Evolutionary conservation across 106 monocot species (phyloP), one percentile per base, ranked within the genome.

Genomic region (Phalaenopsis equestris): DNA sequence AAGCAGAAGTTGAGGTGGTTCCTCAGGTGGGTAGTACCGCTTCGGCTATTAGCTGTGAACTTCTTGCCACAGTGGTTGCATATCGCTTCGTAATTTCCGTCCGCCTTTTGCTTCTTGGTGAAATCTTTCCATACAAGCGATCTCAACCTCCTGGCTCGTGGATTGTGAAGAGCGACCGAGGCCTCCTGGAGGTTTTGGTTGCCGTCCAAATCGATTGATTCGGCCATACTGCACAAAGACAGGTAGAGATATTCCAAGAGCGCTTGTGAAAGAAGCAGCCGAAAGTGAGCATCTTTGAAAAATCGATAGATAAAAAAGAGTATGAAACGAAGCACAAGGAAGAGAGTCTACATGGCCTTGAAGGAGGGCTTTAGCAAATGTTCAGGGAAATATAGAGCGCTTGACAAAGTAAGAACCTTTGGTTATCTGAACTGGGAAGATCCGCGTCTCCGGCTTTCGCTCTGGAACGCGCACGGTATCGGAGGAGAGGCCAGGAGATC

Each of bases 71-170:
- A 94, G 74, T 94, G 91, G 55, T 94, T 91, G 80, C 94, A 94
- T 3, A 86, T 84, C 17, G 94, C 94, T 55, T 90, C 89, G 77
- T 80, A 89, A 67, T 78, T 84, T 0, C 94, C 94, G 43, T 94
- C 94, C 9, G 83, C 76, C 81, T 78, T 84, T 15, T 86, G 84
- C 81, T 91, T 87, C 72, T 94, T 94, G 0, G 91, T 89, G 81
- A 94, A 94, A 74, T 94, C 91, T 17, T 94, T 91, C 94, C 94
- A 94, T 23, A 94, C 94, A 14, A 87, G 75, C 18, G 94, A 94
- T 46, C 94, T 80, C 78, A 91, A 37, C 17, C 78, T 73, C 78
- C 83, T 39, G 30, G 58, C 78, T 45, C 78, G 37, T 42, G 79
- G 57, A 47, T 78, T 79, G 55, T 37, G 70, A n/a, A 56, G 56